These are phyloP conservation scores for Plasmodium gaboni DNA, from an alignment of 169 alveolate species.

Conservation along the genomic window DNA sequence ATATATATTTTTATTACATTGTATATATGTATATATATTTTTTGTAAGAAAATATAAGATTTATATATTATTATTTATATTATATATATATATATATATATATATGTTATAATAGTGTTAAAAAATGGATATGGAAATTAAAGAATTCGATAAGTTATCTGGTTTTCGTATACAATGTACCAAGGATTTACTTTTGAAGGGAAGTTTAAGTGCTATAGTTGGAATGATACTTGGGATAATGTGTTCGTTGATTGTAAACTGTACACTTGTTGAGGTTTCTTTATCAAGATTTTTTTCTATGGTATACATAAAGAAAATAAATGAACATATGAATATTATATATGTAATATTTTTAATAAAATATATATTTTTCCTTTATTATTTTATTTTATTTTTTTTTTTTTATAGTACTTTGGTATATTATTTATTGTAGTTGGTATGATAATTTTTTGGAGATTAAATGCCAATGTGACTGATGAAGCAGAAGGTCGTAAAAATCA, in stretches of 20 bases:
- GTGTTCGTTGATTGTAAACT: conserved; percentile 92
- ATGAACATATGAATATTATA: too few relatives aligned
- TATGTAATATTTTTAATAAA: not conserved
- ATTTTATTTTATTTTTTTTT: conserved; percentile 7
- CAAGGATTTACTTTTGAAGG: conserved; percentile 66
- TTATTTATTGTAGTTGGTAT: conserved; percentile 92
- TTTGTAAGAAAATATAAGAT: too few relatives aligned
- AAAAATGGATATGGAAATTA: conserved; percentile 75
- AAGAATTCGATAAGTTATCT: conserved; percentile 68
- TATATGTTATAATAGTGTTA: too few relatives aligned
- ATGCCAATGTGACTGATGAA: conserved; percentile 77
- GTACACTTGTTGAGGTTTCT: conserved; percentile 94
- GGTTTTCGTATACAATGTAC: conserved; percentile 67
- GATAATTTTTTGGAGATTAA: conserved; percentile 91
- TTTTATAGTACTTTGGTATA: conserved; percentile 90
- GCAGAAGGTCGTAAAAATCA: conserved; percentile 79
- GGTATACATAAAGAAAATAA: conserved; percentile 55
- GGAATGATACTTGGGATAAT: conserved; percentile 92
- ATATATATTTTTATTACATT: too few relatives aligned
- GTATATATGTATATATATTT: too few relatives aligned
- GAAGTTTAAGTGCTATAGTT: conserved; percentile 83
- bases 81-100: too few relatives aligned
- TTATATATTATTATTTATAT: too few relatives aligned
- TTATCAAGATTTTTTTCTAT: conserved; percentile 92
- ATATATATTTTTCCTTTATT: not conserved